Evolutionary conservation across 257 asterid species (phyloP).

Genomic region (Prunella vulgaris): DNA sequence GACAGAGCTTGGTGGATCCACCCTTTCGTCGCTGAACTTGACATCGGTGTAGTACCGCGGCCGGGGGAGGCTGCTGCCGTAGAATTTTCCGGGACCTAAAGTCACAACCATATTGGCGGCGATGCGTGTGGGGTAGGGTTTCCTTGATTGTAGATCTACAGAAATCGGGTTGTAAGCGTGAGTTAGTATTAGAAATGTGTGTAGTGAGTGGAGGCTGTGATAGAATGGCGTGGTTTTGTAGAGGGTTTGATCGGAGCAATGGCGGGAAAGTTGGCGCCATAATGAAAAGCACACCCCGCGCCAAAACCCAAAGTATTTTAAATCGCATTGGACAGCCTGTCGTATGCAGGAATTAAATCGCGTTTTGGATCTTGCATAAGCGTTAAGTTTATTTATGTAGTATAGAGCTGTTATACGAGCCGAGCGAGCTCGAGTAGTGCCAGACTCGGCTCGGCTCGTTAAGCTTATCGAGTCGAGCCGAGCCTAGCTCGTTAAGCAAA

Average conservation of each 20-base stretch:
- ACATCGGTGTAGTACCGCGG: slow-evolving; percentile 70
- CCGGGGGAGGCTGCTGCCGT: slow-evolving; percentile 89
- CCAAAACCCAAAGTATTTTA: slow-evolving; percentile 5
- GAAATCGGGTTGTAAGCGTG: not conserved
- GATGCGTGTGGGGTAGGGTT: not conserved
- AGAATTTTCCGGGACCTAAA: slow-evolving; percentile 81
- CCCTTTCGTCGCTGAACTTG: slow-evolving; percentile 47
- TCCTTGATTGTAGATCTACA: not conserved
- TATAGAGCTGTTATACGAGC: no score
- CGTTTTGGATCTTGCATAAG: no score
- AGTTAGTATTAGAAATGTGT: not conserved
- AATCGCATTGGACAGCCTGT: no score
- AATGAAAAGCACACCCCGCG: not conserved
- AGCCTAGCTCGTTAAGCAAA: no score
- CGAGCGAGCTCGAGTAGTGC: no score
- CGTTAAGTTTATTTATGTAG: no score
- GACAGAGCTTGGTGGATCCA: slow-evolving; percentile 75
- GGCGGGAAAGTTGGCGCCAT: slow-evolving; percentile 44
- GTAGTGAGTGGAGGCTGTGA: not conserved
- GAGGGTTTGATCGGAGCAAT: not conserved
- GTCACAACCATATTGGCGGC: slow-evolving; percentile 56
- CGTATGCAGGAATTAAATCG: no score
- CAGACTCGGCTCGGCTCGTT: no score
- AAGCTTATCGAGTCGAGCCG: no score
- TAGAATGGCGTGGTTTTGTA: slow-evolving; percentile 21